A percentile compares a stretch with the other conserved stretches of the same genome.
phyloP scores from a whole-genome alignment of 352 stramenopile species.

The Phytophthora crassamura region DNA sequence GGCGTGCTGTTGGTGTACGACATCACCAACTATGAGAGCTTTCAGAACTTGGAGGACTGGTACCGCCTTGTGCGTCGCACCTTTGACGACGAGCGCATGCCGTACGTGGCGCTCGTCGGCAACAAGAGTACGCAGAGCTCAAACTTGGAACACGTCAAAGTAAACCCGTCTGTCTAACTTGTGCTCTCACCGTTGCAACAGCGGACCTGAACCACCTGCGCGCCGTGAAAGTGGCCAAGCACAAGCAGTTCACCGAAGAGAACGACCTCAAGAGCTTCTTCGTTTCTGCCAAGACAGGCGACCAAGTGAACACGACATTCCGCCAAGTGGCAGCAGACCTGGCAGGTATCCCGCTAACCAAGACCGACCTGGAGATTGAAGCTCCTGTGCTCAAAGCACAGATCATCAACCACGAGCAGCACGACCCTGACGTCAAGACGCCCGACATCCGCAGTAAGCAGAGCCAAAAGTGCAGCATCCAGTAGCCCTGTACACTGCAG shows the following conservation, averaged over 20 bases:
- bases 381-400: slow-evolving; percentile 88
- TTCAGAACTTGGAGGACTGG: slow-evolving; percentile 96
- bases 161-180: neutral
- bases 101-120: slow-evolving; percentile 90
- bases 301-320: slow-evolving; percentile 91
- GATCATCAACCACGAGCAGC: slow-evolving; percentile 93
- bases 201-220: slow-evolving; percentile 92
- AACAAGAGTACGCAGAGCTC: slow-evolving; percentile 87
- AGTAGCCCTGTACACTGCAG: slow-evolving; percentile 33
- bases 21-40: slow-evolving; percentile 96
- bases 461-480: slow-evolving; percentile 61
- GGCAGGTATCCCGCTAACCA: slow-evolving; percentile 81
- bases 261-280: slow-evolving; percentile 94
- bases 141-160: no score
- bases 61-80: slow-evolving; percentile 91
- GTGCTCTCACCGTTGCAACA: slow-evolving; percentile 28
- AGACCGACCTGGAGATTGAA: slow-evolving; percentile 87
- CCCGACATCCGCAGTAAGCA: slow-evolving; percentile 60
- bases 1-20: slow-evolving; percentile 95
- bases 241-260: slow-evolving; percentile 94
- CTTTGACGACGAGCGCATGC: slow-evolving; percentile 88
- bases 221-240: slow-evolving; percentile 87
- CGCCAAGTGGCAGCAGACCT: slow-evolving; percentile 87
- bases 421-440: slow-evolving; percentile 90
- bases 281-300: slow-evolving; percentile 94